Evolutionary conservation across 2,329 filamentous ascomycete genomes (phyloP), one percentile per base, ranked within the genome.

Genomic region (Incumbomyces lentus): DNA sequence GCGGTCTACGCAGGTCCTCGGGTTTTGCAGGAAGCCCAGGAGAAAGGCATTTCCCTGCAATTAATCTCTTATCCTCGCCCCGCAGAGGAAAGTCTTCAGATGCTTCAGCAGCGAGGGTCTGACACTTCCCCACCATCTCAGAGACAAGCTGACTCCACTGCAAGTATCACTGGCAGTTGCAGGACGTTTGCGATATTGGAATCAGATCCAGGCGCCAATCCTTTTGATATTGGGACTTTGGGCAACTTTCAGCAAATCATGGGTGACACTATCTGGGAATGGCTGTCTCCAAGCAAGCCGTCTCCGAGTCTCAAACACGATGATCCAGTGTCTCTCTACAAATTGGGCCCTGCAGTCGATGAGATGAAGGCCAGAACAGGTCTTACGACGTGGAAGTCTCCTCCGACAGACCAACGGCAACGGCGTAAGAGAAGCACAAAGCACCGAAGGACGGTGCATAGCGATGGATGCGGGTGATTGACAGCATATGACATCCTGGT

Each of bases 171-270:
- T 29, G 74, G 75, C 52, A 56, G 61, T 36, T 64, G 69, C 2
- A 76, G 81, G 22, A 83, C 77, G 10, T 96, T 94, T 60, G 87
- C 86, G 11, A 82, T 96, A 34, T 69, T 95, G 1, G 74, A 78
- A 50, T 86, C 84, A 0, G 70, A 78, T 2, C 74, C 78, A 0
- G 82, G 85, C 8, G 82, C 92, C 55, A 95, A 95, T 55, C 86
- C 87, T 0, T 98, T 87, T 81, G 78, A 94, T 56, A 68, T 92
- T 1, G 86, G 84, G 1, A 66, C 67, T 7, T 71, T 75, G 51
- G 66, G 71, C 22, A 96, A 96, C 59, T 82, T 88, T 67, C 77
- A 79, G 53, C 75, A 82, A 12, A 78, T 95, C 18, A 87, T 98
- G 81, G 90, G 90, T 0, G 66, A 74, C 39, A 76, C 67, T 16